Base-by-base conservation (phyloP, 345 rosid genomes). In the Diplotaxis tenuifolia region DNA sequence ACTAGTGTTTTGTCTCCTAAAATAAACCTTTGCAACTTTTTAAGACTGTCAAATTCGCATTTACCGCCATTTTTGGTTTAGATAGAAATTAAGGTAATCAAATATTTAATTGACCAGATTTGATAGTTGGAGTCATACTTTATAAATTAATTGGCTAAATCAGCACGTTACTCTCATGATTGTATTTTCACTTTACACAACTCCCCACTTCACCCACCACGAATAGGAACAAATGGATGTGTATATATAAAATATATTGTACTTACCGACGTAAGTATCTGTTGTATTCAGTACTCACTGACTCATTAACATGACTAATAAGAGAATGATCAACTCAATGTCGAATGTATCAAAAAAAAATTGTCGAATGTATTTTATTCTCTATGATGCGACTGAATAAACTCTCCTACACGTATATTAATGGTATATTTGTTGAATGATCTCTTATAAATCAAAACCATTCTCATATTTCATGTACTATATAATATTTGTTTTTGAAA, bases 161-260 rank as follows among this genome's bases (percentile, higher is more conserved):
- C 23, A 70, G 67, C 80, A 76, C 47, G 75, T 76, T 70, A 70
- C 71, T 57, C 71, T 76, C 75, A 76, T 76, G 80, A 76, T 76
- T 76, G 58, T 32, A 70, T 76, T 42, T 76, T 76, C 61, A 70
- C 79, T 70, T 67, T 76, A 63, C 53, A 45, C 53, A 76, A 70
- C 62, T 63, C 54, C 70, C 79, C 75, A 69, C 79, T 75, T 75
- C 75, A 63, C 79, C 79, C 62, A 76, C 80, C 75, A 70, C 64
- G 42, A 76, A 63, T 56, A 27, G 1, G 18, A 52, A 56, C 67
- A 76, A 69, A 69, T 68, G 38, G 22, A 38, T 18, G 50, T 45
- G 19, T 45, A 60, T 47, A 16, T n/a, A n/a, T n/a, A n/a, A n/a
- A n/a, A n/a, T n/a, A n/a, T 16, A 16, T 22, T 36, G 40, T 68